phyloP scores from a whole-genome alignment of 2,329 filamentous ascomycete genomes.

The Aspergillus neoniger region DNA sequence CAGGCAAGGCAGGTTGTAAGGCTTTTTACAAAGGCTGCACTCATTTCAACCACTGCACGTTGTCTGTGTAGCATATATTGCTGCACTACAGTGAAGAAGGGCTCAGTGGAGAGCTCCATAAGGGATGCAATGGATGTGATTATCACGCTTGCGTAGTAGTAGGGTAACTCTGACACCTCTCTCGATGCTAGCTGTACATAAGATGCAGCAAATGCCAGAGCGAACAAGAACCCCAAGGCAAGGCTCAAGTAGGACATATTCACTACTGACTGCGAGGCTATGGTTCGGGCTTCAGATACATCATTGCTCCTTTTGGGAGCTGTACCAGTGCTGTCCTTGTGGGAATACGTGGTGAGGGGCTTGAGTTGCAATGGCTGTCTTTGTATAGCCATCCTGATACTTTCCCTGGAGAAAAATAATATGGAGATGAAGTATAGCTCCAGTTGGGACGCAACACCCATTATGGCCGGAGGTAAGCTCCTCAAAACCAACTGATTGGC shows the following conservation, averaged over 20 bases:
- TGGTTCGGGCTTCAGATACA: constrained; percentile 25
- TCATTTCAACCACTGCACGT: constrained; percentile 79
- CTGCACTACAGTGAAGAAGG: constrained; percentile 85
- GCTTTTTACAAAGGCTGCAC: constrained; percentile 77
- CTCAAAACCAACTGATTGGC: constrained; percentile 91
- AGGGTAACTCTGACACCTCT: constrained; percentile 59
- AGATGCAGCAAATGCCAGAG: constrained; percentile 63
- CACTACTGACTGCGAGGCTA: constrained; percentile 69
- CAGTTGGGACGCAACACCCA: constrained; percentile 85
- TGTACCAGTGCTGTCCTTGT: constrained; percentile 14
- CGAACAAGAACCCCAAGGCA: constrained; percentile 65
- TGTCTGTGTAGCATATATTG: constrained; percentile 76
- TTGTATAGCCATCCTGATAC: constrained; percentile 86
- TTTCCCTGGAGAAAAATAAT: constrained; percentile 93
- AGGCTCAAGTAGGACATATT: constrained; percentile 85
- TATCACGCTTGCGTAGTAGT: constrained; percentile 59
- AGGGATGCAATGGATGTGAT: constrained; percentile 61
- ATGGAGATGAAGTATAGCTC: constrained; percentile 91
- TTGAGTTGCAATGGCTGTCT: constrained; percentile 59
- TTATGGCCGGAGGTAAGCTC: constrained; percentile 78
- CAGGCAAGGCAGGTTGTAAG: constrained; percentile 71
- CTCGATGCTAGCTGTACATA: constrained; percentile 63
- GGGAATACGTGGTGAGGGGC: constrained; percentile 17
- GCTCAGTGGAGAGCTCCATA: constrained; percentile 81
- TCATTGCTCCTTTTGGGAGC: constrained; percentile 9